Percentiles rank a stretch among this genome's conserved stretches.
Conservation (phyloP, 805 yeast species). For the Maudiozyma pseudohumilis region DNA sequence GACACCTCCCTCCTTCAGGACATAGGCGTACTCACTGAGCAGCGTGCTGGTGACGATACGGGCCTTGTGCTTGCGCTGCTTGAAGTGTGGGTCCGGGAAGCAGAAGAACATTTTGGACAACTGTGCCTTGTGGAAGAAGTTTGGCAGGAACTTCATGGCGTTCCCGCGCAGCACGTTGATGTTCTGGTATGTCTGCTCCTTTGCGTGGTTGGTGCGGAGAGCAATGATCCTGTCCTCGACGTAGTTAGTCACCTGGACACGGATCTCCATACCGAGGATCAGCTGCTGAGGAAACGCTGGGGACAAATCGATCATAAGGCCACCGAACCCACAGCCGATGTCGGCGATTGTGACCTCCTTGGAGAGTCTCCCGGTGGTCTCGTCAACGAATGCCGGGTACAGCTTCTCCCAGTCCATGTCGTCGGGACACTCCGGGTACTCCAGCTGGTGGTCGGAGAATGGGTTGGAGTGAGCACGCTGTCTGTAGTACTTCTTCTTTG, state of each 20-base stretch:
- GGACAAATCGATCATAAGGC: conserved; percentile 70
- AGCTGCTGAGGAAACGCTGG: conserved; percentile 64
- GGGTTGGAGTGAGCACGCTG: conserved; percentile 98
- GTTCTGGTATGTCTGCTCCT: conserved; percentile 51
- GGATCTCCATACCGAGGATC: conserved; percentile 91
- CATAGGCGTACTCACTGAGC: conserved; percentile 86
- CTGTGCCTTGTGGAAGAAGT: conserved; percentile 78
- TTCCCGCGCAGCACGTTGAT: conserved; percentile 87
- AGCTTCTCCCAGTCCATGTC: conserved; percentile 79
- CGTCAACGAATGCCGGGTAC: conserved; percentile 53
- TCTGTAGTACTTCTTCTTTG: conserved; percentile 79
- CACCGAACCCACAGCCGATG: conserved; percentile 97
- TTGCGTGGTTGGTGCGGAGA: conserved; percentile 41
- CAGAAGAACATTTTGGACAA: conserved; percentile 90
- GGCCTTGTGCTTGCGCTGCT: conserved; percentile 94
- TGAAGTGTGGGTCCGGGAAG: conserved; percentile 99
- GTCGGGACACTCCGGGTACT: conserved; percentile 73
- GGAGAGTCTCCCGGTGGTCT: conserved; percentile 33
- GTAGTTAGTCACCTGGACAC: conserved; percentile 95
- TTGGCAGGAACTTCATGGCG: conserved; percentile 95
- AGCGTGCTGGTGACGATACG: conserved; percentile 87
- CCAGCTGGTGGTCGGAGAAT: conserved; percentile 86
- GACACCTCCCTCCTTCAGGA: conserved; percentile 75
- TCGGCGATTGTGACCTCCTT: conserved; percentile 80
- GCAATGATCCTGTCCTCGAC: conserved; percentile 94